A percentile compares a stretch with the other conserved stretches of the same genome.
These are phyloP conservation scores for Blastobotrys ciferrii DNA, from an alignment of 1,139 yeast species.

Conservation along the genomic window DNA sequence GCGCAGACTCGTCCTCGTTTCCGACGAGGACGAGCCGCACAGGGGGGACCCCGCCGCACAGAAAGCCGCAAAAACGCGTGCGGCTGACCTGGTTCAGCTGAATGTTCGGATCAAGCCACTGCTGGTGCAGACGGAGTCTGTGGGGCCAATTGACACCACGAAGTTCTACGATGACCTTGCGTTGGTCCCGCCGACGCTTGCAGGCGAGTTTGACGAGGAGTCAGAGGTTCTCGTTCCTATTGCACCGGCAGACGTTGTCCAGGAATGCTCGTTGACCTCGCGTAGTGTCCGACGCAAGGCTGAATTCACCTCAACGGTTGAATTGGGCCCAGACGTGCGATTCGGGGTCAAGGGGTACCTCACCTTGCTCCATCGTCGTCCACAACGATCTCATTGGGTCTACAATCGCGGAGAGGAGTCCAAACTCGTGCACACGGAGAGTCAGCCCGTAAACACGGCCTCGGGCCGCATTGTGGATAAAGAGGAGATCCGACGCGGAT, in stretches of 20 bases:
- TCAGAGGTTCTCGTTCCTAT: constrained; percentile 10
- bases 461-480: constrained; percentile 47
- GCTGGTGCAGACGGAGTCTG: constrained; percentile 46
- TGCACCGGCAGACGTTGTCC: constrained; percentile 3
- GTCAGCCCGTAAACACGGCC: constrained; percentile 36
- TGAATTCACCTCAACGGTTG: constrained; percentile 59
- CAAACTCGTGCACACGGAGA: constrained; percentile 52
- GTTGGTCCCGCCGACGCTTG: constrained; percentile 11
- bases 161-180: constrained; percentile 53
- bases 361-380: constrained; percentile 54
- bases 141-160: constrained; percentile 47
- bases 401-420: constrained; percentile 53
- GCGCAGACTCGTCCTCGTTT: constrained; percentile 50
- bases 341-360: constrained; percentile 74
- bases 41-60: constrained; percentile 38
- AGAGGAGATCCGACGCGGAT: constrained; percentile 40
- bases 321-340: constrained; percentile 49
- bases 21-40: constrained; percentile 58
- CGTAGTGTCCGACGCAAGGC: constrained; percentile 25
- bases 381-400: constrained; percentile 46
- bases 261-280: constrained; percentile 3
- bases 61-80: constrained; percentile 52
- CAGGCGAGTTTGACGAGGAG: constrained; percentile 12
- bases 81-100: constrained; percentile 47
- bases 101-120: constrained; percentile 60